Percentiles rank a stretch among this genome's conserved stretches.
Conservation (phyloP, 176 grass and related monocot genomes). For the sorghum (Sorghum bicolor) region Sorghum_bicolor_NCBIv3 NC_012872.2:53389501-53390000, state of each 20-base stretch:
- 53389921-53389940: background rate
- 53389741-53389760: background rate
- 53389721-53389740: background rate
- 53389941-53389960: background rate
- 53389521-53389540: too few relatives aligned
- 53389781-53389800: background rate
- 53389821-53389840: background rate
- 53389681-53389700: background rate
- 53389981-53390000: background rate
- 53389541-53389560: too few relatives aligned
- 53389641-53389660: background rate
- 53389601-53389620: too few relatives aligned
- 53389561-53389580: too few relatives aligned
- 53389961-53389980: background rate
- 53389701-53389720: background rate
- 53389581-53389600: too few relatives aligned
- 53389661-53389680: background rate
- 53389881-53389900: background rate
- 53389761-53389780: background rate
- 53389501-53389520: too few relatives aligned
- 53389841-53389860: too few relatives aligned
- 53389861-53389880: background rate
- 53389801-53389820: background rate
- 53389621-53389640: background rate
- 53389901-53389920: background rate